These are phyloP conservation scores for Lachnum nothofagi DNA, from an alignment of 2,329 filamentous ascomycete genomes.

Conservation along the genomic window DNA sequence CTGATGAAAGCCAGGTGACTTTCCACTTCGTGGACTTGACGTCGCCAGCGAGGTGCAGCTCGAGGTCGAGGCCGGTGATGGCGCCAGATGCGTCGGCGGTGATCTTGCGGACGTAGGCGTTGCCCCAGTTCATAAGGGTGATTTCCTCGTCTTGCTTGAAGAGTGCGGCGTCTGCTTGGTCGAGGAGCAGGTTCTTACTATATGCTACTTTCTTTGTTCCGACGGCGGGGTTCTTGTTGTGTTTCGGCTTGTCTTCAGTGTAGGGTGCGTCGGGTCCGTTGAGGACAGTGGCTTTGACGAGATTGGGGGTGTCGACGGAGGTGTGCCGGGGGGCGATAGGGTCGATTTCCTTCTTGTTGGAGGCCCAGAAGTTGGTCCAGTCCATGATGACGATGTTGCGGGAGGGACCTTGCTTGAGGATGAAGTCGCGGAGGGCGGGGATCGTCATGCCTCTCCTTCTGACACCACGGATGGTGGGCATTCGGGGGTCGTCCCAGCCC, in stretches of 20 bases:
- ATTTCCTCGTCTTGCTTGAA: conserved; percentile 87
- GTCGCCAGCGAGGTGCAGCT: conserved; percentile 87
- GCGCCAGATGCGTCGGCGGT: conserved; percentile 45
- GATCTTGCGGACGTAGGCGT: conserved; percentile 71
- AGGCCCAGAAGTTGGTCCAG: conserved; percentile 66
- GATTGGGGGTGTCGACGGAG: conserved; percentile 64
- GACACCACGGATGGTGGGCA: conserved; percentile 79
- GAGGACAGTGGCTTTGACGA: conserved; percentile 64
- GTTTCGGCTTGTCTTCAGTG: conserved; percentile 74
- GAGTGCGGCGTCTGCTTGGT: conserved; percentile 77
- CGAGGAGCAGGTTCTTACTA: conserved; percentile 69
- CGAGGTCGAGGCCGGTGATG: conserved; percentile 68
- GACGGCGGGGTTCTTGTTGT: conserved; percentile 81
- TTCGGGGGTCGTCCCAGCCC: conserved; percentile 83
- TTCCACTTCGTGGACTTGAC: conserved; percentile 96
- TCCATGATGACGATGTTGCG: conserved; percentile 81
- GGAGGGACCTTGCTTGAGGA: conserved; percentile 76
- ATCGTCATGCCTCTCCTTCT: conserved; percentile 74
- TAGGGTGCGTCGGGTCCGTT: conserved; percentile 59
- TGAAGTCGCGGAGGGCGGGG: conserved; percentile 74
- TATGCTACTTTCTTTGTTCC: conserved; percentile 82
- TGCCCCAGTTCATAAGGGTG: conserved; percentile 95
- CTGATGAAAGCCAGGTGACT: conserved; percentile 82
- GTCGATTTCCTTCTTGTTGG: conserved; percentile 80
- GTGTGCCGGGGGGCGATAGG: conserved; percentile 70